These are phyloP conservation scores for Ceratobasidium sp. DNA, from an alignment of 1,284 basidiomycete species.

Conservation along the genomic window DNA sequence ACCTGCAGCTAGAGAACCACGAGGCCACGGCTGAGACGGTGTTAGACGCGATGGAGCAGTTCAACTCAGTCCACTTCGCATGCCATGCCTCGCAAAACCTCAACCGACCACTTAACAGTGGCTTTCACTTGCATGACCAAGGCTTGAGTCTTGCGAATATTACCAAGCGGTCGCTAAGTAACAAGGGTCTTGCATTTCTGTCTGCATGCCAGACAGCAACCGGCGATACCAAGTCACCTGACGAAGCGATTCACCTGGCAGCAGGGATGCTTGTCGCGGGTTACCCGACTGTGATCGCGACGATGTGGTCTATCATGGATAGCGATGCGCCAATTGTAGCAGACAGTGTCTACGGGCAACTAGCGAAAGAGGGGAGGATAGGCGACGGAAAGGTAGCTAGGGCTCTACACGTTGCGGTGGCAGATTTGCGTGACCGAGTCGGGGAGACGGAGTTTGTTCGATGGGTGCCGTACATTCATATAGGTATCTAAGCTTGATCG, in stretches of 20 bases:
- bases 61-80: conserved; percentile 6
- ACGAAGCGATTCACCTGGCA: conserved; percentile 35
- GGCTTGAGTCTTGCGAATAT: background rate
- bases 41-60: background rate
- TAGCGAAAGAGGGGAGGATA: background rate
- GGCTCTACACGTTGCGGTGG: background rate
- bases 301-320: conserved; percentile 16
- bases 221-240: background rate
- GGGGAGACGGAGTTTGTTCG: background rate
- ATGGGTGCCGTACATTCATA: background rate
- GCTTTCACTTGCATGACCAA: background rate
- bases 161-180: background rate
- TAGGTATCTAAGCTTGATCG: background rate
- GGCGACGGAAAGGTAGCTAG: background rate
- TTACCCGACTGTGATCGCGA: conserved; percentile 12
- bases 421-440: background rate
- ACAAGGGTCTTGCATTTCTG: conserved; percentile 14
- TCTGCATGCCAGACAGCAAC: conserved; percentile 19
- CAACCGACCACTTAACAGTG: background rate
- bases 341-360: conserved; percentile 3
- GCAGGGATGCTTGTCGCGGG: background rate
- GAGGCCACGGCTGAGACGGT: background rate
- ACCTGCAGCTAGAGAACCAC: background rate
- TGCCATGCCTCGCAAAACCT: conserved; percentile 20
- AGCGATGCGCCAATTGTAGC: conserved; percentile 17